Conservation (phyloP, 202 grass and related monocot species). For the Schoenoplectus triqueter region DNA sequence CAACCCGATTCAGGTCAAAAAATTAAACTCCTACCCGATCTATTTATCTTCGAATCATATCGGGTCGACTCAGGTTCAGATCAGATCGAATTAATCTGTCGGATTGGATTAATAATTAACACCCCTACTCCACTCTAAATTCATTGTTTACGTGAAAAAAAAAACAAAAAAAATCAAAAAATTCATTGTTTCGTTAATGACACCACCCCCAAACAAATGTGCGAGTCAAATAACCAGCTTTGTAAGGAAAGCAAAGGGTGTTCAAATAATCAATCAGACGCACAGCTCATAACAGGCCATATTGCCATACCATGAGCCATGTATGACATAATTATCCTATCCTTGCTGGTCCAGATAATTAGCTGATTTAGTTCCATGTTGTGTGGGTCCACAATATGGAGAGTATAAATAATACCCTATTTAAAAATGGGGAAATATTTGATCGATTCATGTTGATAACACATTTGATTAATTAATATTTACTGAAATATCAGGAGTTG, state of each 20-base stretch:
- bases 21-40: too few species aligned
- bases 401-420: not conserved
- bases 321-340: not conserved
- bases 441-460: not conserved
- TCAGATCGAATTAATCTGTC: too few species aligned
- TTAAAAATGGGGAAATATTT: not conserved
- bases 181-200: not conserved
- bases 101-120: too few species aligned
- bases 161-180: too few species aligned
- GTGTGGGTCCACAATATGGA: conserved; percentile 19
- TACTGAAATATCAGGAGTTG: not conserved
- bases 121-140: too few species aligned
- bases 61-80: too few species aligned
- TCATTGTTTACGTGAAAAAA: too few species aligned
- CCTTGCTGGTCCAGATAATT: conserved; percentile 23
- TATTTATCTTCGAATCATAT: too few species aligned
- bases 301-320: not conserved
- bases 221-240: conserved; percentile 8
- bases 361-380: not conserved
- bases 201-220: not conserved
- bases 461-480: conserved; percentile 1
- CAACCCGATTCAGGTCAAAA: too few species aligned
- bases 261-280: conserved; percentile 23
- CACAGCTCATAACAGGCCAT: not conserved
- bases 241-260: not conserved